Percentiles rank a stretch among this genome's conserved stretches.
Conservation (phyloP, 495 filamentous ascomycete genomes). For the Chaetomium fimeti region DNA sequence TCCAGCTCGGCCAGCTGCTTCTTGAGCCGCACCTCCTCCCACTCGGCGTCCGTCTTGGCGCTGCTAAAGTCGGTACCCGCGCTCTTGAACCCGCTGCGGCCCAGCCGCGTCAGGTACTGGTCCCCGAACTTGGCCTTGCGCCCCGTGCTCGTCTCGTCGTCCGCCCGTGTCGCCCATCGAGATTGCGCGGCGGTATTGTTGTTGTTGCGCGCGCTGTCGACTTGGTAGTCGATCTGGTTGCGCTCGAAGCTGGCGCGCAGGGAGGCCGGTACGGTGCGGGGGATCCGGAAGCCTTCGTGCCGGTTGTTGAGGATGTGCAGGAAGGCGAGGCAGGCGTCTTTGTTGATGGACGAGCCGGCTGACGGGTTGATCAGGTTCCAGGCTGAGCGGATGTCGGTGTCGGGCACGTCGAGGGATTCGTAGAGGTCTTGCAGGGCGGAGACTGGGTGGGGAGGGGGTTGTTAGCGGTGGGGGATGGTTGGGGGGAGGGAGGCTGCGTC, state of each 20-base stretch:
- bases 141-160: conserved; percentile 74
- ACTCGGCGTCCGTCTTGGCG: conserved; percentile 72
- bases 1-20: conserved; percentile 88
- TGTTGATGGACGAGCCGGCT: conserved; percentile 74
- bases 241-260: conserved; percentile 88
- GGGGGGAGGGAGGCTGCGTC: neutral
- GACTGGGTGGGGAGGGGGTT: conserved; percentile 50
- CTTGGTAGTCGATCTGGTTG: conserved; percentile 90
- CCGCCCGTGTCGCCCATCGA: conserved; percentile 65
- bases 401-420: conserved; percentile 87
- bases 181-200: conserved; percentile 47
- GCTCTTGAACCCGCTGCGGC: conserved; percentile 71
- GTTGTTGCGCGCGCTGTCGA: conserved; percentile 65
- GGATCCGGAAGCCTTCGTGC: conserved; percentile 93
- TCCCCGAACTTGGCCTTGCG: conserved; percentile 96
- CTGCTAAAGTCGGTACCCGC: conserved; percentile 75
- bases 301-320: conserved; percentile 93
- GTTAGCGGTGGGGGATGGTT: neutral
- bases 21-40: conserved; percentile 95
- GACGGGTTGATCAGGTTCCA: conserved; percentile 98
- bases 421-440: conserved; percentile 79
- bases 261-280: conserved; percentile 85
- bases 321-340: conserved; percentile 91
- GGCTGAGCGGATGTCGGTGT: conserved; percentile 87
- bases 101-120: conserved; percentile 87